Evolutionary conservation across 148 eudicot genomes (phyloP).

Genomic region (Rhododendron kiyosumense): DNA sequence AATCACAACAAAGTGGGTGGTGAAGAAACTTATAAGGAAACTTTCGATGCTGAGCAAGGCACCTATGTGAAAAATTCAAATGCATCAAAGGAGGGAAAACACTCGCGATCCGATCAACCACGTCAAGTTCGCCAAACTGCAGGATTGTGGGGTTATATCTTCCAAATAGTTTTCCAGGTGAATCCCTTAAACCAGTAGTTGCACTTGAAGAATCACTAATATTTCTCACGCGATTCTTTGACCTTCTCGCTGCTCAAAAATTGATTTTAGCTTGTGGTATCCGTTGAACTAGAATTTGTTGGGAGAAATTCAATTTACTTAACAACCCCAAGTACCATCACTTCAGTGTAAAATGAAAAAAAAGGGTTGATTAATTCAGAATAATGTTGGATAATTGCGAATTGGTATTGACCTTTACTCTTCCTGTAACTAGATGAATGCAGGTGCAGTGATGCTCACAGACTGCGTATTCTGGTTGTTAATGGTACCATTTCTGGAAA

Average conservation of each 20-base stretch:
- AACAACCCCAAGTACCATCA: background rate
- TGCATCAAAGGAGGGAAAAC: slow-evolving; percentile 24
- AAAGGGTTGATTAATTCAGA: background rate
- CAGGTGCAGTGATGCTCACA: slow-evolving; percentile 89
- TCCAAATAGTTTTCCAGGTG: slow-evolving; percentile 83
- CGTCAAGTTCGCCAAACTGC: slow-evolving; percentile 39
- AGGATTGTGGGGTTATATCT: slow-evolving; percentile 67
- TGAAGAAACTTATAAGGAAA: slow-evolving; percentile 30
- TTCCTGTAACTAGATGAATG: slow-evolving; percentile 56
- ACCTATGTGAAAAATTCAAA: slow-evolving; percentile 12
- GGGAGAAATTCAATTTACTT: background rate
- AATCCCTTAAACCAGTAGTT: slow-evolving; percentile 1
- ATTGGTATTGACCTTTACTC: background rate
- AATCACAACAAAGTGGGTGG: slow-evolving; percentile 46
- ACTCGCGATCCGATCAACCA: slow-evolving; percentile 17
- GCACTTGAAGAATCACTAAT: background rate
- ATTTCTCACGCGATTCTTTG: background rate
- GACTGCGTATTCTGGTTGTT: slow-evolving; percentile 83
- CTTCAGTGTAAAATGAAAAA: background rate
- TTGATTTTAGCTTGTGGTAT: background rate
- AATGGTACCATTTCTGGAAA: slow-evolving; percentile 65
- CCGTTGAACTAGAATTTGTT: background rate
- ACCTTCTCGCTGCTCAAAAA: background rate
- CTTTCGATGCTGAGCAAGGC: slow-evolving; percentile 50
- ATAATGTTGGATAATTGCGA: background rate